These are phyloP conservation scores for Cucurbita maxima DNA, from an alignment of 306 rosid genomes.

Conservation along the genomic window DNA sequence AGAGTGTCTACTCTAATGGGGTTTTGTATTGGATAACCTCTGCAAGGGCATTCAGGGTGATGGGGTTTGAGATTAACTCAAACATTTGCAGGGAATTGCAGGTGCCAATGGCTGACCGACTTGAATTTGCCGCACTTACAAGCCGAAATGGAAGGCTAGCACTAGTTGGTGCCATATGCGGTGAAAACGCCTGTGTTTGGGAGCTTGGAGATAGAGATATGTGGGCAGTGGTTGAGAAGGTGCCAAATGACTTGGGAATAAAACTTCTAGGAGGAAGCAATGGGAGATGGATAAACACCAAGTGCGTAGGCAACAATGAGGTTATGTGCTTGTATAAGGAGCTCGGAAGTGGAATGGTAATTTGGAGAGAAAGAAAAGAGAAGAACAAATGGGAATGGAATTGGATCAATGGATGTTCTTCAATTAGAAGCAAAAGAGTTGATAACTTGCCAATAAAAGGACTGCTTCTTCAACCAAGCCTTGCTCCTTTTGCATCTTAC, in stretches of 20 bases:
- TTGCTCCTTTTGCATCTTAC: slow-evolving; percentile 20
- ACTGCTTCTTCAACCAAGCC: slow-evolving; percentile 45
- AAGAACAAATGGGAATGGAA: slow-evolving; percentile 37
- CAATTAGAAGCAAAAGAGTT: slow-evolving; percentile 26
- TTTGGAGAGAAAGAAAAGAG: slow-evolving; percentile 22
- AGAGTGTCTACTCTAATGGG: slow-evolving; percentile 28
- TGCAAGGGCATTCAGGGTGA: slow-evolving; percentile 44
- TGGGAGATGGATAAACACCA: slow-evolving; percentile 40
- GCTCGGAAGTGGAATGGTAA: slow-evolving; percentile 45
- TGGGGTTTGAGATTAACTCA: slow-evolving; percentile 26
- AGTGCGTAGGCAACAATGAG: slow-evolving; percentile 45
- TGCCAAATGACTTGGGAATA: slow-evolving; percentile 39
- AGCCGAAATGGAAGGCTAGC: slow-evolving; percentile 23
- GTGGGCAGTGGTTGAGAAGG: slow-evolving; percentile 41
- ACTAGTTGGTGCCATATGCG: slow-evolving; percentile 39
- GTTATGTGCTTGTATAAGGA: slow-evolving; percentile 40
- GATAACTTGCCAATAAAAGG: slow-evolving; percentile 38
- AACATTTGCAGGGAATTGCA: slow-evolving; percentile 38
- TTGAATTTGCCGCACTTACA: slow-evolving; percentile 53
- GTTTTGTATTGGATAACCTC: slow-evolving; percentile 67
- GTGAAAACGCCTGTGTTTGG: slow-evolving; percentile 39
- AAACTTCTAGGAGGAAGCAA: slow-evolving; percentile 31
- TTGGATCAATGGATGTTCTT: slow-evolving; percentile 51
- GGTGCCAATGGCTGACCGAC: slow-evolving; percentile 51
- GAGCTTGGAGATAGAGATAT: slow-evolving; percentile 24